Percentiles rank a stretch among this genome's conserved stretches.
Evolutionary conservation across 164 flowering plant species (phyloP).

Genomic region (Euptelea pleiosperma): DNA sequence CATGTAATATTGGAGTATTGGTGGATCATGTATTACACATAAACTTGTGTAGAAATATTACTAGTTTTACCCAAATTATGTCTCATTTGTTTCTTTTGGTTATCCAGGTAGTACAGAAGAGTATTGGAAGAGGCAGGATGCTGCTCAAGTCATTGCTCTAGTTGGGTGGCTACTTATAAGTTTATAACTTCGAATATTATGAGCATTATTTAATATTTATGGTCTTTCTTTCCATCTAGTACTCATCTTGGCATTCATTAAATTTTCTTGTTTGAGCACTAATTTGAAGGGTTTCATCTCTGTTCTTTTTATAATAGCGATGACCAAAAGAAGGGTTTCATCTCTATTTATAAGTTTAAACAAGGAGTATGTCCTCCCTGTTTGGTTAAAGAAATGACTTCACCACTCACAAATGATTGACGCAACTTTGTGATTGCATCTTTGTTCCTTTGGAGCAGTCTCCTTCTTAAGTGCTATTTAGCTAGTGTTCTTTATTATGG

Average conservation of each 20-base stretch:
- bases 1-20: neutral
- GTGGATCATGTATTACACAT: neutral
- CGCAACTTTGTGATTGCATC: no score
- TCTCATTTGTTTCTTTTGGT: constrained; percentile 9
- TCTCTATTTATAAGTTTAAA: no score
- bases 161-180: constrained; percentile 34
- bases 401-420: no score
- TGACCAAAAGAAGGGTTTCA: no score
- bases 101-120: constrained; percentile 78
- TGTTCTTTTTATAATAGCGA: no score
- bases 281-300: no score
- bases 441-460: no score
- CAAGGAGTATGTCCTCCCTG: no score
- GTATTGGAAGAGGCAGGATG: constrained; percentile 88
- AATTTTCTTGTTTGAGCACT: neutral
- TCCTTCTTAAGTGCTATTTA: no score
- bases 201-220: neutral
- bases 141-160: constrained; percentile 78
- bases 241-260: neutral
- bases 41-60: neutral
- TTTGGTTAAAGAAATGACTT: no score
- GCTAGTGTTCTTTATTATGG: no score
- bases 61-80: neutral
- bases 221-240: neutral
- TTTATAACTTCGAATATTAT: neutral